Evolutionary conservation across 805 yeast genomes (phyloP).

Genomic region (Yamadazyma sp.): DNA sequence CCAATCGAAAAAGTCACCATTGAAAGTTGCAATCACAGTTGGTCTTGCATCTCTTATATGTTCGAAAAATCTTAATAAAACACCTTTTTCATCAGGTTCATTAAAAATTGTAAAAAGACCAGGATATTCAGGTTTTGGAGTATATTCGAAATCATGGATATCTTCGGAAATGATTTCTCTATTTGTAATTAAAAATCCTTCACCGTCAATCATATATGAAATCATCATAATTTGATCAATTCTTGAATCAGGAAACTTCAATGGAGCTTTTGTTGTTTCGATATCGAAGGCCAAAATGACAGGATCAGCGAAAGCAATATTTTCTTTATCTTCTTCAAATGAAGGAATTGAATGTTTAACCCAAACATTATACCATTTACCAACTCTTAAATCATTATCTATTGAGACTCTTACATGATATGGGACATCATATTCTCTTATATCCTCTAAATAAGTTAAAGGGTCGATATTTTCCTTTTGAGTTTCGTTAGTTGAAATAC

Average conservation of each 20-base stretch:
- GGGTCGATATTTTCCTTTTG: slow-evolving; percentile 42
- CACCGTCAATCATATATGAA: slow-evolving; percentile 98
- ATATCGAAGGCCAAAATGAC: slow-evolving; percentile 96
- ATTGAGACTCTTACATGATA: slow-evolving; percentile 96
- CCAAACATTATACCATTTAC: slow-evolving; percentile 90
- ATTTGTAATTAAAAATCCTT: slow-evolving; percentile 90
- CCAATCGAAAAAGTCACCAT: slow-evolving; percentile 99
- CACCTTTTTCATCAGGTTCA: slow-evolving; percentile 77
- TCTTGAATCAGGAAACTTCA: slow-evolving; percentile 90
- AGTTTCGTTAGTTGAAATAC: slow-evolving; percentile 26
- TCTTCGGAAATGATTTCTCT: slow-evolving; percentile 92
- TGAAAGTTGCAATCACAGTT: slow-evolving; percentile 95
- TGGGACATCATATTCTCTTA: slow-evolving; percentile 94
- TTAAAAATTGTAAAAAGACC: slow-evolving; percentile 89
- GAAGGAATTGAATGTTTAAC: slow-evolving; percentile 55
- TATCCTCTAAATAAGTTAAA: slow-evolving; percentile 66
- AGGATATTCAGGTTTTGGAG: slow-evolving; percentile 94
- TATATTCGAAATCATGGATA: slow-evolving; percentile 94
- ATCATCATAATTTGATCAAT: slow-evolving; percentile 98
- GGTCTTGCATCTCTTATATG: slow-evolving; percentile 87
- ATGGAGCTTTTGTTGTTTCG: slow-evolving; percentile 94
- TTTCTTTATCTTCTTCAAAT: slow-evolving; percentile 60
- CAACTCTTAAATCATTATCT: slow-evolving; percentile 81
- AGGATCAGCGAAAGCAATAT: slow-evolving; percentile 95
- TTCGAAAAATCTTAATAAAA: slow-evolving; percentile 76